Percentiles rank a stretch among this genome's conserved stretches.
Conservation (phyloP, 2,329 filamentous ascomycete genomes). For the Fusarium sp. region DNA sequence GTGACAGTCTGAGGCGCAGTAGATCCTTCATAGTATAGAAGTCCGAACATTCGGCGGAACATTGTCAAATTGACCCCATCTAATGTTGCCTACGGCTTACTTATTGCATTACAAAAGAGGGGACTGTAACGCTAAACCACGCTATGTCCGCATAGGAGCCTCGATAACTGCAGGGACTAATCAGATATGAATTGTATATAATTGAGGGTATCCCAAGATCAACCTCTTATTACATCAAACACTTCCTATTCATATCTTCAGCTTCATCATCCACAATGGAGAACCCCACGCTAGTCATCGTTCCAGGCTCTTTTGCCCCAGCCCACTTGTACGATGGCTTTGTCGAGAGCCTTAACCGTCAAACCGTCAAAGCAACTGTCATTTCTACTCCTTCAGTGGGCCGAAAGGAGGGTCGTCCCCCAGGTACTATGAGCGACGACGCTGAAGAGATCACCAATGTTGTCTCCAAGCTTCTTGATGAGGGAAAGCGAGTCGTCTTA, state of each 20-base stretch:
- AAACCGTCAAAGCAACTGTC: neutral
- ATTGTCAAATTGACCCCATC: neutral
- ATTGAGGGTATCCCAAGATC: fast-evolving
- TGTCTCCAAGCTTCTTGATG: conserved; percentile 3
- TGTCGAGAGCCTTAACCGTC: neutral
- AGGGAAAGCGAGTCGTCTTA: conserved; percentile 8
- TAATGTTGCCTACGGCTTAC: neutral
- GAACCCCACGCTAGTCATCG: neutral
- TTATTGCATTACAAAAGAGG: neutral
- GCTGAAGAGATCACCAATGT: conserved; percentile 7
- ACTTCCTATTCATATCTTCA: neutral
- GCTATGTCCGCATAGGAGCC: neutral
- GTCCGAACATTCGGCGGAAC: neutral
- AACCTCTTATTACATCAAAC: fast-evolving
- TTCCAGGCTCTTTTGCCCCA: conserved; percentile 26
- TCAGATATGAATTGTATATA: neutral
- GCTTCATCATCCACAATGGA: neutral
- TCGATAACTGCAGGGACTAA: neutral
- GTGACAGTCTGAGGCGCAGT: neutral
- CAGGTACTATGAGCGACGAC: conserved; percentile 29
- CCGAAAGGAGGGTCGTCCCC: neutral
- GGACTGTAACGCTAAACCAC: neutral
- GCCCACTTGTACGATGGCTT: conserved; percentile 14
- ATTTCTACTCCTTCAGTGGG: conserved; percentile 24
- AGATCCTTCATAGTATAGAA: neutral